A percentile compares a stretch with the other conserved stretches of the same genome.
Evolutionary conservation across 345 rosid genomes (phyloP).

Genomic region (Acer yangbiense): DNA sequence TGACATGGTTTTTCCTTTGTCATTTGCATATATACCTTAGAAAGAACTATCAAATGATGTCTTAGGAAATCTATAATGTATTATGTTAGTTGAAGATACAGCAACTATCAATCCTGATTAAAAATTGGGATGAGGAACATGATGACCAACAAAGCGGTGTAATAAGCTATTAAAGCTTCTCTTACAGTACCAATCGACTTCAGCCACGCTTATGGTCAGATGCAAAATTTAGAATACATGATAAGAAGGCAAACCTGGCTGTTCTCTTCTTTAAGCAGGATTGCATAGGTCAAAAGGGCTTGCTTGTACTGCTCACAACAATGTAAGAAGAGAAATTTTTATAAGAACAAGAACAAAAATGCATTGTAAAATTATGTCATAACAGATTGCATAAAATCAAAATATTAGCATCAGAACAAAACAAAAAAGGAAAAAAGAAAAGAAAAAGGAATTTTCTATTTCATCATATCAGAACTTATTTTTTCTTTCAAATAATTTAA

Average conservation of each 20-base stretch:
- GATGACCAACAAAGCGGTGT: neutral
- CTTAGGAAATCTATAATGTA: neutral
- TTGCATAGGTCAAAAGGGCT: slow-evolving; percentile 82
- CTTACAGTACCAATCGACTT: neutral
- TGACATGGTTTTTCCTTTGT: neutral
- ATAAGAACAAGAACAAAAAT: neutral
- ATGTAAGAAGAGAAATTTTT: neutral
- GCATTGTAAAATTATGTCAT: neutral
- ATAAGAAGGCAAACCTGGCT: slow-evolving; percentile 56
- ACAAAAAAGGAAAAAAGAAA: neutral
- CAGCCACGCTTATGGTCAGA: neutral
- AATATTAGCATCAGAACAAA: neutral
- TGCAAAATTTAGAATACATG: neutral
- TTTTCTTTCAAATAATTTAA: no score
- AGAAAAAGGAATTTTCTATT: neutral
- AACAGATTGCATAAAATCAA: neutral
- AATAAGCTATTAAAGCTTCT: neutral
- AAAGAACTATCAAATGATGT: neutral
- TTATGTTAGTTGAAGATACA: neutral
- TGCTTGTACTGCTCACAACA: slow-evolving; percentile 76
- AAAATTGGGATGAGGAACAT: neutral
- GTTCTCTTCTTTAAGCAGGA: slow-evolving; percentile 67
- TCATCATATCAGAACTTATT: neutral
- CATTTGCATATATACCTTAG: neutral
- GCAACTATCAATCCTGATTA: neutral